These are phyloP conservation scores for Candida sanyaensis DNA, from an alignment of 1,139 yeast species.

Conservation along the genomic window DNA sequence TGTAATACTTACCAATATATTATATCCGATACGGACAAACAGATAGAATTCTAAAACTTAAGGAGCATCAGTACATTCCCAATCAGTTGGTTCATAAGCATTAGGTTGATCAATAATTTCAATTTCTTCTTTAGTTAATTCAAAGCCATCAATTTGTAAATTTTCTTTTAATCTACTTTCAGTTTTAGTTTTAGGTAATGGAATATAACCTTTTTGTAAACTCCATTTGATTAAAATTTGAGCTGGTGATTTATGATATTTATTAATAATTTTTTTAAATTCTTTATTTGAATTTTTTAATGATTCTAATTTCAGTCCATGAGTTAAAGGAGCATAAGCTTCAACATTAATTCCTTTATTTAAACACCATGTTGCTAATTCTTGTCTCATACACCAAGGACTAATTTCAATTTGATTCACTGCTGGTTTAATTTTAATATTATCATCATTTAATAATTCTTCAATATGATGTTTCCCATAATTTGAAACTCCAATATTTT, in stretches of 20 bases:
- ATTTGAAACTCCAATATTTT: constrained; percentile 69
- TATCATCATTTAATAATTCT: constrained; percentile 56
- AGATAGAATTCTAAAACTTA: constrained; percentile 15
- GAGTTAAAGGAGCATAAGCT: constrained; percentile 44
- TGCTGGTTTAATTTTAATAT: constrained; percentile 53
- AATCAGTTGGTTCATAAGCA: constrained; percentile 68
- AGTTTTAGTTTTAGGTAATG: constrained; percentile 38
- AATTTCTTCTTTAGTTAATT: constrained; percentile 49
- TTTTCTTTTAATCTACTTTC: constrained; percentile 30
- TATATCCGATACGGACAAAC: no score
- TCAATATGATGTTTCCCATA: constrained; percentile 63
- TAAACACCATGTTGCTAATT: constrained; percentile 57
- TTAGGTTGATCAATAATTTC: constrained; percentile 31
- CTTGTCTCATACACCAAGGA: constrained; percentile 75
- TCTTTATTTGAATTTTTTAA: constrained; percentile 2
- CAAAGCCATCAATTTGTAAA: constrained; percentile 49
- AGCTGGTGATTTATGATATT: constrained; percentile 29
- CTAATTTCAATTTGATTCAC: constrained; percentile 71
- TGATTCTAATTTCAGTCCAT: constrained; percentile 28
- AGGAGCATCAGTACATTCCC: constrained; percentile 67
- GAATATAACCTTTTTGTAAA: constrained; percentile 43
- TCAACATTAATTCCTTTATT: constrained; percentile 31
- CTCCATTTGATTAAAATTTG: constrained; percentile 42
- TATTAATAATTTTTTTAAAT: constrained; percentile 21
- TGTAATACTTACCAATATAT: no score